phyloP scores from a whole-genome alignment of 257 asterid genomes.

The Leonotis leonurus region DNA sequence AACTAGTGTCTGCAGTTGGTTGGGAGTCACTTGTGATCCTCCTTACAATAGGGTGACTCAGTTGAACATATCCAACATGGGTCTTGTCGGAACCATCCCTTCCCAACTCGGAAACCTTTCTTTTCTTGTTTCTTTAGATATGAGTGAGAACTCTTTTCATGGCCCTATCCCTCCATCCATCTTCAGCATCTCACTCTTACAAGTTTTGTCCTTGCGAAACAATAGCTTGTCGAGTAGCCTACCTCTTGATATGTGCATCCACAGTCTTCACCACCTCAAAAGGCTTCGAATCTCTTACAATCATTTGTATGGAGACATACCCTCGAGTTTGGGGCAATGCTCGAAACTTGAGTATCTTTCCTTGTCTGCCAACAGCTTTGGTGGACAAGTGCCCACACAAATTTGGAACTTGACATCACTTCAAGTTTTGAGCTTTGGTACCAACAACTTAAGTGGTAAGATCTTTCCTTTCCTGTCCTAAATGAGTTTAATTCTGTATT shows the following conservation, averaged over 20 bases:
- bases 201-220: not conserved
- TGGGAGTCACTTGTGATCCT: conserved; percentile 17
- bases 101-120: conserved; percentile 24
- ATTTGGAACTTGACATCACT: conserved; percentile 1
- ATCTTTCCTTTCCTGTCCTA: not conserved
- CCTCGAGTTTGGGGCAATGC: not conserved
- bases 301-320: conserved; percentile 4
- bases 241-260: not conserved
- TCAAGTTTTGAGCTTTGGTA: too few species aligned
- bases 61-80: not conserved
- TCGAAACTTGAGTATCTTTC: not conserved
- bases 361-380: not conserved
- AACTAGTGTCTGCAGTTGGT: conserved; percentile 18
- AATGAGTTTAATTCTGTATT: too few species aligned
- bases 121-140: conserved; percentile 8
- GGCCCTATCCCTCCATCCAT: not conserved
- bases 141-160: not conserved
- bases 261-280: not conserved
- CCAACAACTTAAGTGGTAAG: not conserved
- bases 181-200: not conserved
- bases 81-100: conserved; percentile 2
- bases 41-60: conserved; percentile 13
- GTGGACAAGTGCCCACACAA: not conserved
- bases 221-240: conserved; percentile 14
- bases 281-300: not conserved